These are phyloP conservation scores for Dryas drummondii DNA, from an alignment of 306 rosid species.

Conservation along the genomic window DNA sequence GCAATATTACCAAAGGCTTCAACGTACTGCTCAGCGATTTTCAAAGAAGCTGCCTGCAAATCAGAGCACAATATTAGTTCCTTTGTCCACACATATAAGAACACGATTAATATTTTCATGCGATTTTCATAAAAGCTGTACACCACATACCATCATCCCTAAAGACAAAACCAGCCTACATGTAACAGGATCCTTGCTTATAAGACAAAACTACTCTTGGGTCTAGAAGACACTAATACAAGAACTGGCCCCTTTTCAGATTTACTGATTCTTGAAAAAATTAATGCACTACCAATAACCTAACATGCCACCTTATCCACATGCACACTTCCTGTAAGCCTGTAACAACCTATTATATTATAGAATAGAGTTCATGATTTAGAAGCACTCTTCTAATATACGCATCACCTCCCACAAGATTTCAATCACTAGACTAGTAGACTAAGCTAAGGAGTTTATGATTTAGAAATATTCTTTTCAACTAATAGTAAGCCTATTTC, in stretches of 20 bases:
- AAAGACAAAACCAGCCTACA: neutral
- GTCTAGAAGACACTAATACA: neutral
- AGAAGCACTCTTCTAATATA: neutral
- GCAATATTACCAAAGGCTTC: conserved; percentile 87
- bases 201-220: neutral
- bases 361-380: neutral
- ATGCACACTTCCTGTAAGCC: neutral
- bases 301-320: neutral
- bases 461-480: neutral
- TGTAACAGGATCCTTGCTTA: neutral
- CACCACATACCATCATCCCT: neutral
- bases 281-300: neutral
- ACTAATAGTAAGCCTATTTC: neutral
- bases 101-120: neutral
- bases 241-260: neutral
- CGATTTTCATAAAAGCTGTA: conserved; percentile 1
- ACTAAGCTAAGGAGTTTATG: neutral
- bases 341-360: neutral
- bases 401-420: neutral
- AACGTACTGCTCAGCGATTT: conserved; percentile 89
- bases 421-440: neutral
- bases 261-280: neutral
- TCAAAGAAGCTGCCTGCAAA: conserved; percentile 90
- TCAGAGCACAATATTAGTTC: conserved; percentile 31
- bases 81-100: neutral